These are phyloP conservation scores for Cocos nucifera DNA, from an alignment of 176 grass and related monocot genomes.

Conservation along the genomic window DNA sequence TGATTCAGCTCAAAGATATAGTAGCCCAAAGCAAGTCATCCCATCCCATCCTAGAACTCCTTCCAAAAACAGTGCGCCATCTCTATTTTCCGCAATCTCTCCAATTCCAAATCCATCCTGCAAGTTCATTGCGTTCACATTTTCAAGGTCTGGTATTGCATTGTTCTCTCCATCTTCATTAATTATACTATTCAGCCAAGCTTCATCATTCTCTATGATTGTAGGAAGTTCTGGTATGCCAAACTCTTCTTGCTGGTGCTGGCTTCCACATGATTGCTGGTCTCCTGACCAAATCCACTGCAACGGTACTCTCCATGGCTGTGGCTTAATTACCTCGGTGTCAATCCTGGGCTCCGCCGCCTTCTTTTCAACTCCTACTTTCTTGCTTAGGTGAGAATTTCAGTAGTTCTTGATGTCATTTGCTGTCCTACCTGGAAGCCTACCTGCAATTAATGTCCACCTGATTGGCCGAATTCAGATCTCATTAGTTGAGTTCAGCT, in stretches of 20 bases:
- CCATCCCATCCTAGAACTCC: no score
- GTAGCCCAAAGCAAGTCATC: no score
- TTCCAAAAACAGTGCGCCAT: no score
- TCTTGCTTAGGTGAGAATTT: not conserved
- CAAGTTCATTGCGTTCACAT: no score
- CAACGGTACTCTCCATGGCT: not conserved
- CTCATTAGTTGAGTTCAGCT: no score
- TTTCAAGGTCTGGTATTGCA: no score
- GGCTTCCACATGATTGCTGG: not conserved
- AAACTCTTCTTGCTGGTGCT: not conserved
- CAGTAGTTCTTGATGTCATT: conserved; percentile 3
- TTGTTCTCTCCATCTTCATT: not conserved
- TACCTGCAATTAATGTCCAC: not conserved
- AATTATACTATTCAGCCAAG: not conserved
- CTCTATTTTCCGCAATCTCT: no score
- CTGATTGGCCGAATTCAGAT: not conserved
- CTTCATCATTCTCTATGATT: not conserved
- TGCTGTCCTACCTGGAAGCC: not conserved
- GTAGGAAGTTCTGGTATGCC: not conserved
- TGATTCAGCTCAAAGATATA: no score
- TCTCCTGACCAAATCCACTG: not conserved
- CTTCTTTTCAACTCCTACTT: not conserved
- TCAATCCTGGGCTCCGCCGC: not conserved
- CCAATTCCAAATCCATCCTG: no score
- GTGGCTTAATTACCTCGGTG: not conserved